Base-by-base conservation (phyloP, 805 yeast genomes). In the Lipomyces sp. region DNA sequence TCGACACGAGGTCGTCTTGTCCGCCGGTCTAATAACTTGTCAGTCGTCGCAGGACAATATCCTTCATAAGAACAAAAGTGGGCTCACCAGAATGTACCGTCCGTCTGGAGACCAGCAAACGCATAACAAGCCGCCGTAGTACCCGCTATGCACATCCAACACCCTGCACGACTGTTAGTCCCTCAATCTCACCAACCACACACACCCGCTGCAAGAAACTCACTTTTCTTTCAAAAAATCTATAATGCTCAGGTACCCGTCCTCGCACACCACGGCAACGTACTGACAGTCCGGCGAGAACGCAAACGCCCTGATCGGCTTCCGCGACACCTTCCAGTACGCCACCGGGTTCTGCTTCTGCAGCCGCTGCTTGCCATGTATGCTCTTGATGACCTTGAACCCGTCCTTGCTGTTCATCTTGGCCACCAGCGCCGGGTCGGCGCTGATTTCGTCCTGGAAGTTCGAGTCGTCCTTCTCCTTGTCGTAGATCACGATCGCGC, bases 51-150 rank as follows among this genome's bases (percentile, higher is more conserved):
- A 37, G 11, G 37, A 34, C 21, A 8, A 16, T 18, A 26, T 23
- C 10, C 33, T 21, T n/a, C n/a, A 14, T n/a, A n/a, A n/a, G n/a
- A 14, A 8, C 3, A 11, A 5, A 18, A 36, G 23, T 6, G n/a
- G 16, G 38, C 44, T 37, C 44, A 49, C 53, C 49, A 49, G 28
- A 33, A 73, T 47, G 47, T 63, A 72, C 34, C 60, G 53, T 50
- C 80, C 82, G 35, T 83, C 86, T 14, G 78, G 79, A 1, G 83
- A 81, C 58, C 76, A 75, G 21, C 70, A 70, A 19, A 77, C 63
- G 57, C 79, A 74, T 28, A 76, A 66, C 10, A 83, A 67, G 0
- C 88, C 87, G 32, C 83, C 86, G 63, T 81, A 85, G 61, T 81
- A 82, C 32, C 83, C 76, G 3, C 86, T 80, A 31, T 79, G 65